These are phyloP conservation scores for Metrosideros polymorpha DNA, from an alignment of 441 rosid genomes.

Conservation along the genomic window DNA sequence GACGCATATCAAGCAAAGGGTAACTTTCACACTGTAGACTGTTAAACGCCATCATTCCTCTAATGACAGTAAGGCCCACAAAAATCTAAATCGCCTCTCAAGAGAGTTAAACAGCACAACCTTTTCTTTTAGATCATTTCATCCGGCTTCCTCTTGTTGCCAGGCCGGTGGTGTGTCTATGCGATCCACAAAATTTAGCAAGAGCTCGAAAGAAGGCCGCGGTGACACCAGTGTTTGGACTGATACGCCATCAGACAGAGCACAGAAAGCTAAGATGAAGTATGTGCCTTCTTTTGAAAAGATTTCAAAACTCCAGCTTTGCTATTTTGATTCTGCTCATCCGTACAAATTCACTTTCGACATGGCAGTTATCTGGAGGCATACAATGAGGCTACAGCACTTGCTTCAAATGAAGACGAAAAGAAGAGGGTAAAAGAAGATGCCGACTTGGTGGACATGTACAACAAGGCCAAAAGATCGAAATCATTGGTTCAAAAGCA, in stretches of 20 bases:
- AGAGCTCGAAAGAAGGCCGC: constrained; percentile 61
- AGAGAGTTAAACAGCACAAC: not conserved
- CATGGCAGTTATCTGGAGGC: constrained; percentile 73
- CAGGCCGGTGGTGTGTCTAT: constrained; percentile 65
- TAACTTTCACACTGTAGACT: not conserved
- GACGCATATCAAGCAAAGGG: not conserved
- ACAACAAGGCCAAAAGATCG: constrained; percentile 75
- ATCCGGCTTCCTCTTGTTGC: constrained; percentile 1
- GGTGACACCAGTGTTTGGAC: constrained; percentile 88
- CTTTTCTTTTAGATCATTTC: not conserved
- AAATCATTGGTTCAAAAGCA: constrained; percentile 78
- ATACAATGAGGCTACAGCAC: constrained; percentile 67
- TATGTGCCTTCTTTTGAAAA: constrained; percentile 9
- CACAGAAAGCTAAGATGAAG: constrained; percentile 87
- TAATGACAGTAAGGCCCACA: not conserved
- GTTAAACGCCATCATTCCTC: not conserved
- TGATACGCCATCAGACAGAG: constrained; percentile 77
- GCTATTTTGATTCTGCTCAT: not conserved
- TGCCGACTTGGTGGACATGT: constrained; percentile 82
- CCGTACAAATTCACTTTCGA: not conserved
- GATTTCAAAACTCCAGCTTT: not conserved
- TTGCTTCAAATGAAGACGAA: constrained; percentile 63
- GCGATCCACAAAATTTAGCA: constrained; percentile 72
- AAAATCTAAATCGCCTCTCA: not conserved
- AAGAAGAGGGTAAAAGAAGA: constrained; percentile 36